Evolutionary conservation across 129 eudicot species (phyloP), one percentile per base, ranked within the genome.

Genomic region (Deinandra increscens): DNA sequence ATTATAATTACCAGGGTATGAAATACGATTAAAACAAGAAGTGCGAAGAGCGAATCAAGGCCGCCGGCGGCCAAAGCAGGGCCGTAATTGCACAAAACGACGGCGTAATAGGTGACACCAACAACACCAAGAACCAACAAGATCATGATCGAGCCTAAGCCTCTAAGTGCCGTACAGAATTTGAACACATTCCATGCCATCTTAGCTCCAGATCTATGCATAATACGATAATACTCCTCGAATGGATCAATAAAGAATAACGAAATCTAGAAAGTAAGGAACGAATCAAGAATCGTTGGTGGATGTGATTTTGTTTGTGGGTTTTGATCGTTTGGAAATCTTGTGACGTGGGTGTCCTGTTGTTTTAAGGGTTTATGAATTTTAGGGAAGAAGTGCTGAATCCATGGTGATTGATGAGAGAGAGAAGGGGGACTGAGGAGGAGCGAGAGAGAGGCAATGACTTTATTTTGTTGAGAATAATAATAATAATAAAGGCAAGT

Each of bases 121-220:
- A 93, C 97, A 68, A 93, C 90, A 54, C 85, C 99, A 41, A 93
- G 86, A 38, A 89, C 99, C 73, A 93, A 64, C 71, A 93, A 70
- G 81, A 93, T 93, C 99, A 93, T 93, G 88, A 93, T 85, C 78
- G 97, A 93, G 13, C 99, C 99, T 44, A 93, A 75, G 19, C 95
- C 97, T 61, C 90, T 74, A 11, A 93, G 42, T 23, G 99, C 99
- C 71, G 97, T 89, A 38, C 99, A 93, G 64, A 93, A 93, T 74
- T 81, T 89, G 95, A 93, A 93, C 60, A 93, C 99, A 75, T 93
- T 93, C 97, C 99, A 93, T 53, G 99, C 99, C 99, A 93, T 93
- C 34, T 83, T 93, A 60, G 90, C 84, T 69, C 99, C 95, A 76
- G 99, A 93, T 89, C 97, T 93, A 78, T 87, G 71, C 99, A 93